Base-by-base conservation (phyloP, 208 protist genomes). In the Leishmania arabica region DNA sequence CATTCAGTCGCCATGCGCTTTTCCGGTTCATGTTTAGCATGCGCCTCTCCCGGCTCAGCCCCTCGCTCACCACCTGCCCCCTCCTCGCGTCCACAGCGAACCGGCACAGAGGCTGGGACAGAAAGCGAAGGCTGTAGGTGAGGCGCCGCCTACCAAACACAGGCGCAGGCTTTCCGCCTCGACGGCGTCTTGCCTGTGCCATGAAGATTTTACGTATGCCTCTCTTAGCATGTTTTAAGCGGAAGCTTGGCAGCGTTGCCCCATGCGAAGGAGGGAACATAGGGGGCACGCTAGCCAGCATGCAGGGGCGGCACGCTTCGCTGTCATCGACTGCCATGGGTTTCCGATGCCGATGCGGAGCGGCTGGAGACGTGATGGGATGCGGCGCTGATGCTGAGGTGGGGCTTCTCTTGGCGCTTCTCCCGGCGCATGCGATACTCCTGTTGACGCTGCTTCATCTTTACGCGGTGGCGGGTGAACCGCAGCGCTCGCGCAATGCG, bases 401-500 rank as follows among this genome's bases (percentile, higher is more conserved):
- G 24, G 70, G 75, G 24, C 31, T 27, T 53, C 42, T 58, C 53
- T 34, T 62, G 71, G 71, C 21, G 68, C 13, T 69, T 24, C 11
- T 47, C 80, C 11, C 77, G 81, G 6, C 81, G 81, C 15, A 47
- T 51, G 15, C 51, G 58, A 53, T 75, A 75, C 54, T 81, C 78
- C 9, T 58, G 37, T 60, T 66, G 51, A 60, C 84, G 68, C 47
- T 73, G 65, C 56, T 47, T 70, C 3, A 72, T 17, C 15, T 49
- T 66, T 21, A 74, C 79, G 6, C 71, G 53, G 4, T 69, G 81
- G n/a, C 88, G 84, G 51, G 85, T 82, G 45, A 81, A 54, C 42
- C 83, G 79, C 45, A 91, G 69, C 60, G 88, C 90, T 75, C 86
- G 81, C 47, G 82, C 54, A 27, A 87, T 82, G 54, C 90, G 85